A percentile compares a stretch with the other conserved stretches of the same genome.
These are phyloP conservation scores for Theobroma grandiflorum DNA, from an alignment of 441 rosid species.

Conservation along the genomic window DNA sequence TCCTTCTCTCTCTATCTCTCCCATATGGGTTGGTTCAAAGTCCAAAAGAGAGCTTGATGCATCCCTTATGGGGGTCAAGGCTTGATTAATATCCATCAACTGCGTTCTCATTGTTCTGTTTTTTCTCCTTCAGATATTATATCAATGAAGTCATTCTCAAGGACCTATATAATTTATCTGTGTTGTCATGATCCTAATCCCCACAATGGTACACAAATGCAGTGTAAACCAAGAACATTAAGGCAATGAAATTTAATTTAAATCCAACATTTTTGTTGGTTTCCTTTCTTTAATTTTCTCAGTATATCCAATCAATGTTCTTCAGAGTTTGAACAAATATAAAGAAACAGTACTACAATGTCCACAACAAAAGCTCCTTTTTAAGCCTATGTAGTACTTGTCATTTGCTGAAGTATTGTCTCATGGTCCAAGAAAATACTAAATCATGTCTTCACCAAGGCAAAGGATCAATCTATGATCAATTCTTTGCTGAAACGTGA, in stretches of 20 bases:
- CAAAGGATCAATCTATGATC: neutral
- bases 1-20: conserved; percentile 1
- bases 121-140: neutral
- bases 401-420: neutral
- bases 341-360: neutral
- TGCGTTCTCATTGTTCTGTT: neutral
- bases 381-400: neutral
- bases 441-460: neutral
- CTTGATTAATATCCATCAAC: neutral
- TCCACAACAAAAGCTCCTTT: neutral
- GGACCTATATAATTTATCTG: neutral
- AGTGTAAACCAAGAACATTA: neutral
- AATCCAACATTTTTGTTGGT: neutral
- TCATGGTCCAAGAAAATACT: neutral
- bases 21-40: conserved; percentile 28
- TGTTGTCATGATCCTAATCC: neutral
- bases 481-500: too few species aligned
- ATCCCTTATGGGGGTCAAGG: neutral
- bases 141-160: neutral
- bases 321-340: neutral
- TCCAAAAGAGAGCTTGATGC: neutral
- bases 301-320: neutral
- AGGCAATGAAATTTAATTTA: neutral
- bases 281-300: neutral
- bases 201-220: neutral